phyloP scores from a whole-genome alignment of 2,329 filamentous ascomycete species.

The Fusarium chlamydosporum region DNA sequence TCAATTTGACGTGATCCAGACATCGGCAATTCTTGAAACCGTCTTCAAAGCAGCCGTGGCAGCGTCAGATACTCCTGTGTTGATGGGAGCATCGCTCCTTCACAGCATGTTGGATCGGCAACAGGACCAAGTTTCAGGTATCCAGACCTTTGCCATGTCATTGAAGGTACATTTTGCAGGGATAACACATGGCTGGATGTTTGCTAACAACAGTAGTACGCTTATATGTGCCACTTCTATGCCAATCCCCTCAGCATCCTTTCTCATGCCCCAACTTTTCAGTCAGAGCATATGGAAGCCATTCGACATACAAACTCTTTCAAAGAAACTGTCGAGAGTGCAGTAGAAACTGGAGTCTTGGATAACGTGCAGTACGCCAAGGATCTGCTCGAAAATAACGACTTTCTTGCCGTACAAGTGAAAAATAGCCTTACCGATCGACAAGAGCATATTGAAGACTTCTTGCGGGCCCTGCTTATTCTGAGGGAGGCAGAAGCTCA shows the following conservation, averaged over 20 bases:
- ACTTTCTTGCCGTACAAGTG: constrained; percentile 64
- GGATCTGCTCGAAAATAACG: constrained; percentile 72
- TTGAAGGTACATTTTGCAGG: constrained; percentile 67
- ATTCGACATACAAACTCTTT: constrained; percentile 79
- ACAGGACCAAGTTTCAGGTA: constrained; percentile 81
- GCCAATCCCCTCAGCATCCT: constrained; percentile 81
- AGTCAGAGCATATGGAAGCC: constrained; percentile 75
- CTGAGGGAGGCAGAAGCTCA: constrained; percentile 57
- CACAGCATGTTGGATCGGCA: constrained; percentile 78
- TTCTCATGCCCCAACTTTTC: constrained; percentile 60
- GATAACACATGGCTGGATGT: background rate
- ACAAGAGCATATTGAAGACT: constrained; percentile 58
- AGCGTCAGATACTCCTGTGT: constrained; percentile 67
- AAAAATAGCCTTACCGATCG: constrained; percentile 50
- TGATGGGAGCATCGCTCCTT: constrained; percentile 75
- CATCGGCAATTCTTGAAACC: constrained; percentile 77
- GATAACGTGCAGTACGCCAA: constrained; percentile 60
- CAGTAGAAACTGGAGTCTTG: constrained; percentile 60
- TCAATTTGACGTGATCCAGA: constrained; percentile 83
- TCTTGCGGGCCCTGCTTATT: constrained; percentile 66
- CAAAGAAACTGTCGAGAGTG: constrained; percentile 65
- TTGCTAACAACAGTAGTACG: constrained; percentile 68
- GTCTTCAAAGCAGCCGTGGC: constrained; percentile 77
- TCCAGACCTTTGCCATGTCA: constrained; percentile 78
- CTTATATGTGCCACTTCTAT: constrained; percentile 89